Base-by-base conservation (phyloP, 2,329 filamentous ascomycete genomes). In the Pezizomycotina sp. region DNA sequence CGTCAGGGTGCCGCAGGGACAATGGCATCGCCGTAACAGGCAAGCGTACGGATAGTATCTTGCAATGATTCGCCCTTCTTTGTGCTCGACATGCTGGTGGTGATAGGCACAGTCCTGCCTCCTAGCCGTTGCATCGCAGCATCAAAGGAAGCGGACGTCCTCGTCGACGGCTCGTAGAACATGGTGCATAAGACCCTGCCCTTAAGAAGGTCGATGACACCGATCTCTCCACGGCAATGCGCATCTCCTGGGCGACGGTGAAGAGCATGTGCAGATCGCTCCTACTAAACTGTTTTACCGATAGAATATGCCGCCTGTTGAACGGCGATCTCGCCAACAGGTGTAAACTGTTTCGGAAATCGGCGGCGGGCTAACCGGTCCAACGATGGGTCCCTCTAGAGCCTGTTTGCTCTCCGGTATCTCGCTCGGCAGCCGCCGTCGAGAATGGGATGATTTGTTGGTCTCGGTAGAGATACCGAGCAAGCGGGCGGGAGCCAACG, bases 71-170 rank as follows among this genome's bases (percentile, higher is more conserved):
- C 89, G 26, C 89, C 89, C 68, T 98, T 98, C 59, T 84, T 71
- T 3, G 84, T 84, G 9, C 81, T 92, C 2, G 86, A 93, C 50
- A 80, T 72, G 4, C 74, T 69, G 2, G 86, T 91, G 25, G 82
- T 66, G 53, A 95, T 75, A 34, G 75, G 67, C 35, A 98, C 69
- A 3, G 78, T 86, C 31, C 82, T 71, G 30, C 89, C 89, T 49
- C 89, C 89, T 4, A 98, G 75, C 34, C 91, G 78, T 65, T 98
- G 91, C 89, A 98, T 98, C 26, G 89, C 89, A 38, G 86, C 80
- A 55, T 98, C 89, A 52, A 98, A 98, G 3, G 89, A 98, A 23
- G 80, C 74, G 8, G 86, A 93, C 4, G 89, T 98, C 36, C 89
- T 72, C 2, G 89, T 98, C 1, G 86, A 95, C 2, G 89, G 89